Base-by-base conservation (phyloP, 805 yeast species). In the Spathaspora gorwiae region DNA sequence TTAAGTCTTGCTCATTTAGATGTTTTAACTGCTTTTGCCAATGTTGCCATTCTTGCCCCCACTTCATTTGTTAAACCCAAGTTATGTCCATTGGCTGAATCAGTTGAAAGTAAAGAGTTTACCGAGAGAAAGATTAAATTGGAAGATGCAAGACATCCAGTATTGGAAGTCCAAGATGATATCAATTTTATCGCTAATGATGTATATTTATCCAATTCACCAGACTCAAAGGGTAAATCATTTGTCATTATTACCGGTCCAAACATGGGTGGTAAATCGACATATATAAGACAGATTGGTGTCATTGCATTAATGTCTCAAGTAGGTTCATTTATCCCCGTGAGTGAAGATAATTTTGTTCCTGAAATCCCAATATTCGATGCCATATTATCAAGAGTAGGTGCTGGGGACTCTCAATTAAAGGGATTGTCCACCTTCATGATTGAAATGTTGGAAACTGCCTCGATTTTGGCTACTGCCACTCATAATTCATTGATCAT, bases 241-340 rank as follows among this genome's bases (percentile, higher is more conserved):
- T 92, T 94, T 56, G 72, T 81, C 7, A 85, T 94, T 15, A 88
- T 94, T 26, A 90, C 97, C 0, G 97, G 97, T 31, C 97, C 97
- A 33, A 90, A 90, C 61, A 90, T 90, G 97, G 97, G 97, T 50
- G 97, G 97, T 60, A 90, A 90, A 62, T 89, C 96, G 0, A 90
- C 97, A 0, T 90, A 87, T 61, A 89, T 90, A 41, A 76, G 97
- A 51, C 96, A 90, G 56, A 74, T 87, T 40, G 97, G 97, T 10
- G 94, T 86, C 1, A 84, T 90, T 45, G 83, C 94, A 2, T 67
- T 90, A 40, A 76, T 90, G 87, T 87, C 88, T 26, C 97, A 90
- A 61, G 79, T 89, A 15, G 97, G 97, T 1, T 84, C 94, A 47
- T 90, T 84, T 59, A 81, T 90, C 26, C 99, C 99, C 2, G 68